Evolutionary conservation across 352 stramenopile genomes (phyloP), one percentile per base, ranked within the genome.

Genomic region (Phytophthora aleatoria): DNA sequence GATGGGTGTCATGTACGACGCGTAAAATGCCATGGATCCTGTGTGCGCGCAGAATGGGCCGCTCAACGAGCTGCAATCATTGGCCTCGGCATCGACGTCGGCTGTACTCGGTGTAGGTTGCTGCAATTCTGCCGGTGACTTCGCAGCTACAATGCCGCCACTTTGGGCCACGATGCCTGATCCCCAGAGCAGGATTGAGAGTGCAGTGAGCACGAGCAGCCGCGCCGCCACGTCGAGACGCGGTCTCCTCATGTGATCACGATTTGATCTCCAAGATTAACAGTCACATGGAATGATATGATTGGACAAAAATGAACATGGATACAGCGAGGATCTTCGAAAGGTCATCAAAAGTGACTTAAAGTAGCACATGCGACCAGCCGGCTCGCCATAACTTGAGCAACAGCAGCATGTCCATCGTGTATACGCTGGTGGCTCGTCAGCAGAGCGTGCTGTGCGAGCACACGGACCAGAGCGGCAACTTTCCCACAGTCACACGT

Each of bases 401-500:
- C 12, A 38, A 16, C 12, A 27, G 41, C 2, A 39, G 38, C n/a
- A 91, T 95, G 86, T 92, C 86, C 35, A 71, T 93, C 42, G 81
- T 92, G 13, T 92, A 92, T 55, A 74, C 81, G 26, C 67, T 95
- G 16, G 77, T 95, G 33, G 81, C 86, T 16, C 73, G 86, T 5
- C 64, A 88, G 16, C 83, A 92, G 70, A 87, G 75, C 51, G 86
- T 95, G 45, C 71, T 95, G 20, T 93, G 84, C 41, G 86, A 95
- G 56, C 80, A 90, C 58, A 91, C 82, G 27, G 83, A 92, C 51
- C 78, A 83, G 62, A 81, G 67, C 43, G 83, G 81, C 42, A 93
- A 95, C 71, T 92, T 93, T 63, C 76, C 76, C 28, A 91, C 79
- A 4, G 79, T 92, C 59, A 89, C 85, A 50, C 81, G 83, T 5